These are phyloP conservation scores for Marsdenia floribunda DNA, from an alignment of 257 asterid genomes.

Conservation along the genomic window DNA sequence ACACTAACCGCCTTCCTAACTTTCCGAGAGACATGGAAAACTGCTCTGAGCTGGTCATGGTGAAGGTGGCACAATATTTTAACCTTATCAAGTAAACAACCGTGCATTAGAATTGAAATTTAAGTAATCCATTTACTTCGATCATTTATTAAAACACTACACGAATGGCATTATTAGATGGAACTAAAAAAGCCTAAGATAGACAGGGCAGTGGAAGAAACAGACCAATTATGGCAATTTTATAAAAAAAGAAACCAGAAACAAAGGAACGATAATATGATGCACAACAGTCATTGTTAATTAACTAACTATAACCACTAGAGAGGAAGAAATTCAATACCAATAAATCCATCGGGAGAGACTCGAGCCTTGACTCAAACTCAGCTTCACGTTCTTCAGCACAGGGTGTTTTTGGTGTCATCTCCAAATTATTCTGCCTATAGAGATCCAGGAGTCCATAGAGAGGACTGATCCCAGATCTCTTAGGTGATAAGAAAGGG, in stretches of 20 bases:
- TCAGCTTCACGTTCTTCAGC: slow-evolving; percentile 33
- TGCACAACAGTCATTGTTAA: too few relatives aligned
- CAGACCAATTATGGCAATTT: too few relatives aligned
- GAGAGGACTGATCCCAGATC: slow-evolving; percentile 35
- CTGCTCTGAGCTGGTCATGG: slow-evolving; percentile 90
- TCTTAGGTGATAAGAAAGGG: slow-evolving; percentile 39
- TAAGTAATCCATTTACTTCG: not conserved
- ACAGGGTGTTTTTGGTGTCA: slow-evolving; percentile 69
- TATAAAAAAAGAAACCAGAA: too few relatives aligned
- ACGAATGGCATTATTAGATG: not conserved
- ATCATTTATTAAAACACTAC: not conserved
- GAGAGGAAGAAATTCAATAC: slow-evolving; percentile 34
- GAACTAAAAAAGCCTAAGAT: not conserved
- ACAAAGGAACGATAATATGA: too few relatives aligned
- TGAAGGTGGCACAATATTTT: slow-evolving; percentile 88
- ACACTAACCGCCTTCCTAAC: slow-evolving; percentile 84
- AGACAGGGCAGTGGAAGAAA: not conserved
- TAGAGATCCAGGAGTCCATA: slow-evolving; percentile 25
- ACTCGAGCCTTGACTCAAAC: slow-evolving; percentile 75
- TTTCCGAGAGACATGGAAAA: slow-evolving; percentile 89
- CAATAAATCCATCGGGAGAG: slow-evolving; percentile 86
- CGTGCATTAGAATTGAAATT: slow-evolving; percentile 14
- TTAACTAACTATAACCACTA: not conserved
- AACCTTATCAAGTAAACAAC: slow-evolving; percentile 38
- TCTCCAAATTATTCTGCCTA: slow-evolving; percentile 39